Evolutionary conservation across 1,139 yeast species (phyloP).

Genomic region (Magnusiomyces sp.): DNA sequence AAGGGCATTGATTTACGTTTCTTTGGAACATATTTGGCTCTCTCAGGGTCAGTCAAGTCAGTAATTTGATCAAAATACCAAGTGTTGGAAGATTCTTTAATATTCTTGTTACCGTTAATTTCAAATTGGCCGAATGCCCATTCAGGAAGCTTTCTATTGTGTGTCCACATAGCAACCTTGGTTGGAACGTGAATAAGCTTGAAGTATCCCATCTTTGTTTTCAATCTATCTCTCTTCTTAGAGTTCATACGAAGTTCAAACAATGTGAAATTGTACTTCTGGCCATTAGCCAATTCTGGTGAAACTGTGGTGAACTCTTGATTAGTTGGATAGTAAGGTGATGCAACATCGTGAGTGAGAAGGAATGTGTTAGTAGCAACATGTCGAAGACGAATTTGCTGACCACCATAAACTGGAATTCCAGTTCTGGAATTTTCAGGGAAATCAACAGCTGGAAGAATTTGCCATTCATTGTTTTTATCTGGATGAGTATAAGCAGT

Average conservation of each 20-base stretch:
- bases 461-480: conserved; percentile 76
- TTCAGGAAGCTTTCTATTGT: conserved; percentile 75
- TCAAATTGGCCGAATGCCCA: conserved; percentile 94
- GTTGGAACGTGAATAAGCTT: conserved; percentile 77
- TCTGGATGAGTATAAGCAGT: conserved; percentile 59
- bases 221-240: conserved; percentile 46
- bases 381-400: conserved; percentile 71
- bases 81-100: conserved; percentile 53
- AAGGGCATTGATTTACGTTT: conserved; percentile 58
- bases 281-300: conserved; percentile 49
- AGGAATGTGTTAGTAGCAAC: conserved; percentile 70
- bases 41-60: conserved; percentile 49
- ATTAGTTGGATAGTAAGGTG: conserved; percentile 84
- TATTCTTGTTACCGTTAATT: conserved; percentile 86
- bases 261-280: conserved; percentile 61
- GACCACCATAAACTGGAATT: conserved; percentile 48
- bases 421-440: conserved; percentile 37
- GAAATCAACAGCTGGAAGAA: conserved; percentile 53
- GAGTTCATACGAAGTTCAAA: conserved; percentile 63
- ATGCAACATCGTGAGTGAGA: conserved; percentile 93
- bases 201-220: conserved; percentile 62
- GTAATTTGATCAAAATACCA: conserved; percentile 77
- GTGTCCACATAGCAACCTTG: conserved; percentile 93
- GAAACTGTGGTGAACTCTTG: conserved; percentile 80
- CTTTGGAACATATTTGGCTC: conserved; percentile 47